Conservation (phyloP, 116 monocot species). For the Zostera marina region DNA sequence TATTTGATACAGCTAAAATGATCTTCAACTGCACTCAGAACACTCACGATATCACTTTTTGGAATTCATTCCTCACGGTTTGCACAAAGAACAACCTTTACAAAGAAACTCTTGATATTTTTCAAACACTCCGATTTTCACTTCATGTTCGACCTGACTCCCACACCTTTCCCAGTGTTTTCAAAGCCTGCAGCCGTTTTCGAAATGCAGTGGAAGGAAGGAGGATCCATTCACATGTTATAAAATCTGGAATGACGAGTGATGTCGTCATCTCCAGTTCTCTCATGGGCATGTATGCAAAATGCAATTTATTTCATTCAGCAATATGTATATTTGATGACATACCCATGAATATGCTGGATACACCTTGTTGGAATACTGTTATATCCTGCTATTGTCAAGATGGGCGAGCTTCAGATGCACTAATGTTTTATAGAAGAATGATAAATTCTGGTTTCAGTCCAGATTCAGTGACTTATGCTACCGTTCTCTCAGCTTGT, state of each 20-base stretch:
- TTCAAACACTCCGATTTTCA: background rate
- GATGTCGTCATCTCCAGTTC: conserved; percentile 45
- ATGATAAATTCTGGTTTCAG: conserved; percentile 32
- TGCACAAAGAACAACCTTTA: conserved; percentile 34
- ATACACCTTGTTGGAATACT: conserved; percentile 54
- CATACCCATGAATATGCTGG: conserved; percentile 28
- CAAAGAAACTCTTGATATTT: conserved; percentile 22
- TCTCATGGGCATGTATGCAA: conserved; percentile 47
- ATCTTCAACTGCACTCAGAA: conserved; percentile 15
- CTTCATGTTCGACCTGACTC: conserved; percentile 15
- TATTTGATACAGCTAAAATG: conserved; percentile 17
- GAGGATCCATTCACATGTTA: conserved; percentile 25
- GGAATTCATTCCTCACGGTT: conserved; percentile 36
- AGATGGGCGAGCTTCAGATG: conserved; percentile 27
- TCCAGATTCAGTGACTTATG: conserved; percentile 42
- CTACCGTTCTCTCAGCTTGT: conserved; percentile 41
- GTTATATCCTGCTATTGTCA: conserved; percentile 39
- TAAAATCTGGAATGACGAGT: conserved; percentile 32
- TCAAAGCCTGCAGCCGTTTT: conserved; percentile 31
- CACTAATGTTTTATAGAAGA: conserved; percentile 25
- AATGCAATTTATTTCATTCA: conserved; percentile 15
- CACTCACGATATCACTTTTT: conserved; percentile 23
- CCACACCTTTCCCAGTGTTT: conserved; percentile 48
- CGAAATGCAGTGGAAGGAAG: conserved; percentile 9
- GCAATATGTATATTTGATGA: conserved; percentile 45